Evolutionary conservation across 306 rosid genomes (phyloP), one percentile per base, ranked within the genome.

Genomic region (Pyrus betulifolia): DNA sequence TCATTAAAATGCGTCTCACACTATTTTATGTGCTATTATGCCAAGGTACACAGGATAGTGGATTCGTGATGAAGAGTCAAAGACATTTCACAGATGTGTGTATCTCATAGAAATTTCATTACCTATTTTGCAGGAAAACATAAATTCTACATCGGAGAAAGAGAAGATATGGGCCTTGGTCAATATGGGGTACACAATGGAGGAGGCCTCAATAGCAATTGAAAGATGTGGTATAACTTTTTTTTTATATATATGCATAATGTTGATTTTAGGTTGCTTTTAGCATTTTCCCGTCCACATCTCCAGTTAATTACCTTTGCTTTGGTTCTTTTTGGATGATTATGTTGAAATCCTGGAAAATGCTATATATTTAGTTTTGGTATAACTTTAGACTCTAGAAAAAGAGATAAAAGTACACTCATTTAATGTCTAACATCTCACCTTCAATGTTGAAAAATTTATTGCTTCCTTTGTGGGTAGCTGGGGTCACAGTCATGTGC

Each of bases 181-280:
- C 74, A 82, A 79, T 22, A 92, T 96, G 99, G 99, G 99, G 25
- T 92, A 79, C 82, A 33, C 85, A 23, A 74, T n/a, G 55, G 83
- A 80, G 3, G 99, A 89, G 83, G 97, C 93, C 78, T 84, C 88
- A 59, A 46, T 75, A 35, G 98, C 99, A 54, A 58, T 92, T 18
- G 89, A 92, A 75, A 91, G 98, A 91, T 92, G 93, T 70, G 99
- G 97, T 92, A 63, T 70, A 25, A 75, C n/a, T 27, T 12, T 67
- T 11, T 8, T 40, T 62, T 38, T 22, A 8, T 23, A 27, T 11
- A 44, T 44, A 55, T 71, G 66, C 64, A 5, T 11, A 31, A 35
- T 19, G 22, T 8, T 15, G 21, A 75, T 71, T 22, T 45, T 44
- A 57, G 22, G 31, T 63, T 73, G 11, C 35, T 17, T 14, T 64